These are phyloP conservation scores for Prunus kanzakura DNA, from an alignment of 306 rosid species.

Conservation along the genomic window DNA sequence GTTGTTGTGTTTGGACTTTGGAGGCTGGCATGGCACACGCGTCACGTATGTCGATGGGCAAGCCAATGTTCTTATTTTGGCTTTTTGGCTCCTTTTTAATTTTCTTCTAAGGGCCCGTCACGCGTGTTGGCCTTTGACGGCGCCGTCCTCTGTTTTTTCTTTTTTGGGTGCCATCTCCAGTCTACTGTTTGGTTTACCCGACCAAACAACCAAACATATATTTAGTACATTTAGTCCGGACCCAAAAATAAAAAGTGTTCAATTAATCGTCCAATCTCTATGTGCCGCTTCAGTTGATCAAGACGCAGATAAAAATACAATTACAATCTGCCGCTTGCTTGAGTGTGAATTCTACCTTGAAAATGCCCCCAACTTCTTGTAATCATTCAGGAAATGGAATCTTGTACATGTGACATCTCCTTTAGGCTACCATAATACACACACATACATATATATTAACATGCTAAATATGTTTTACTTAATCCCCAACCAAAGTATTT, in stretches of 20 bases:
- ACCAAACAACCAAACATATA: not conserved
- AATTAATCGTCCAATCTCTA: not conserved
- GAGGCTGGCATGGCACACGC: constrained; percentile 13
- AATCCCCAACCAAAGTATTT: not conserved
- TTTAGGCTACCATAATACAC: no score
- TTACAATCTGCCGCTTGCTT: not conserved
- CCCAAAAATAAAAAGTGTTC: no score
- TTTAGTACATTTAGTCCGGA: not conserved
- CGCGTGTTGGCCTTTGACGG: constrained; percentile 10
- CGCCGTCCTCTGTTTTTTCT: not conserved
- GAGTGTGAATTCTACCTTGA: not conserved
- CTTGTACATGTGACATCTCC: no score
- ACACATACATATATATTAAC: no score
- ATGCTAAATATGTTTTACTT: not conserved
- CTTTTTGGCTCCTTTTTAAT: not conserved
- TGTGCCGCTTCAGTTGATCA: not conserved
- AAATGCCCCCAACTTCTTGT: not conserved
- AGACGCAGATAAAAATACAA: not conserved
- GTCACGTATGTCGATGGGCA: not conserved
- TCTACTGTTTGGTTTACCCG: not conserved
- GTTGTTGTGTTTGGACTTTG: not conserved
- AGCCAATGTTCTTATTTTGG: not conserved
- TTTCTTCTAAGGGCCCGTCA: not conserved
- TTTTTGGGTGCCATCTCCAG: not conserved
- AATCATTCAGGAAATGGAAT: not conserved